phyloP scores from a whole-genome alignment of 1,284 basidiomycete species.

The Peniophora sp. region DNA sequence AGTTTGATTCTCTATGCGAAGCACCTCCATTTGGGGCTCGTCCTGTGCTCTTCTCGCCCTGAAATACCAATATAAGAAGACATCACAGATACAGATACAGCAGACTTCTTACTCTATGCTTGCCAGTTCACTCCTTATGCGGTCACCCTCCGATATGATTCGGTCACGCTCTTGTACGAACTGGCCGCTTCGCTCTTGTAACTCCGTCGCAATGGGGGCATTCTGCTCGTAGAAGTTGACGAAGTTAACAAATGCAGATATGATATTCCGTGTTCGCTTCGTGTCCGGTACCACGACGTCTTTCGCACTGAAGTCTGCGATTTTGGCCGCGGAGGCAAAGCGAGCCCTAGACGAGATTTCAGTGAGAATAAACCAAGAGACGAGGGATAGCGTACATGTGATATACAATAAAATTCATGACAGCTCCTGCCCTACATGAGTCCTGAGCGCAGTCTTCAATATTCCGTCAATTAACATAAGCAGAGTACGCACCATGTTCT shows the following conservation, averaged over 20 bases:
- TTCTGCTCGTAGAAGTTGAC: constrained; percentile 82
- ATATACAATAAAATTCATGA: constrained; percentile 54
- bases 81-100: not conserved
- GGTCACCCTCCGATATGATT: constrained; percentile 41
- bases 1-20: constrained; percentile 52
- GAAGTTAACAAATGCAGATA: constrained; percentile 90
- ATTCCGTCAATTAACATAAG: not conserved
- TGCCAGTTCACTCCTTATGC: constrained; percentile 46
- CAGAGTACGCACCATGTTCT: constrained; percentile 38
- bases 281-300: constrained; percentile 71
- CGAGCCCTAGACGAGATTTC: constrained; percentile 35
- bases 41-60: constrained; percentile 67
- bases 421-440: constrained; percentile 27
- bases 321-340: constrained; percentile 65
- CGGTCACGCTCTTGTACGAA: constrained; percentile 49
- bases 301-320: constrained; percentile 68
- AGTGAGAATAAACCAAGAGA: constrained; percentile 1
- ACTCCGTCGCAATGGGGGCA: constrained; percentile 45
- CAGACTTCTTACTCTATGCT: constrained; percentile 49
- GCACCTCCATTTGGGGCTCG: constrained; percentile 56
- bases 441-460: not conserved
- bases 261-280: constrained; percentile 60
- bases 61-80: not conserved
- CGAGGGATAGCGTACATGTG: constrained; percentile 43
- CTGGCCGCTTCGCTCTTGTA: constrained; percentile 53